Evolutionary conservation across 2,329 filamentous ascomycete species (phyloP).

Genomic region (Claviceps monticola): DNA sequence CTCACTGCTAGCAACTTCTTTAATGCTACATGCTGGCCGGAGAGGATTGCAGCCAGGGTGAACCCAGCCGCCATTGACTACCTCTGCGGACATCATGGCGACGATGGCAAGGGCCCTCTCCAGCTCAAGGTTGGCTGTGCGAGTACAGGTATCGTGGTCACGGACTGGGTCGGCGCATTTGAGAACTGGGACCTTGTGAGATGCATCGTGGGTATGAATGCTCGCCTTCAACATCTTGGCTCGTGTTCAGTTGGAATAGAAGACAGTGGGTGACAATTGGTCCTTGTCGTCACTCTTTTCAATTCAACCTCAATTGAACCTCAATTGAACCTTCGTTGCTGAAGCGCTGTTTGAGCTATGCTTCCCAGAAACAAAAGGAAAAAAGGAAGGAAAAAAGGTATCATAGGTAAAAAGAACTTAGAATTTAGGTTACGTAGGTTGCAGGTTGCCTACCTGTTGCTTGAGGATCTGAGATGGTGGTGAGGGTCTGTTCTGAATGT

Average conservation of each 20-base stretch:
- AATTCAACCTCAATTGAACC: no score
- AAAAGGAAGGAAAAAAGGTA: no score
- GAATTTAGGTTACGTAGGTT: no score
- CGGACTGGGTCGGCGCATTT: conserved; percentile 78
- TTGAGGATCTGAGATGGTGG: no score
- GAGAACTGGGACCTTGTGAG: conserved; percentile 85
- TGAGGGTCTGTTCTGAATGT: no score
- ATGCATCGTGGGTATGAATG: conserved; percentile 86
- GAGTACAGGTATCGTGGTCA: conserved; percentile 76
- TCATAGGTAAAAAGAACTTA: no score
- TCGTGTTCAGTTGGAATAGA: conserved; percentile 10
- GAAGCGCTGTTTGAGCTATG: no score
- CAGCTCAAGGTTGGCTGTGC: conserved; percentile 50
- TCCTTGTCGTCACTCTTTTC: no score
- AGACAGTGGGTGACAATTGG: no score
- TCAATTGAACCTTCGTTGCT: no score
- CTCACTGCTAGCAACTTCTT: conserved; percentile 88
- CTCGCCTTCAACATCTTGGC: conserved; percentile 40
- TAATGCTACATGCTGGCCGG: conserved; percentile 83
- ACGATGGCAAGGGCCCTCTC: conserved; percentile 33
- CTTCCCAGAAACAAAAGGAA: no score
- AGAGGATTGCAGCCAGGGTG: conserved; percentile 73
- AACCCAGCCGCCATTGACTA: conserved; percentile 63
- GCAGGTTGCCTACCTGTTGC: no score
- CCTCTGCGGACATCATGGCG: conserved; percentile 43